These are phyloP conservation scores for Apiospora saccharicola DNA, from an alignment of 2,329 filamentous ascomycete genomes.

Conservation along the genomic window DNA sequence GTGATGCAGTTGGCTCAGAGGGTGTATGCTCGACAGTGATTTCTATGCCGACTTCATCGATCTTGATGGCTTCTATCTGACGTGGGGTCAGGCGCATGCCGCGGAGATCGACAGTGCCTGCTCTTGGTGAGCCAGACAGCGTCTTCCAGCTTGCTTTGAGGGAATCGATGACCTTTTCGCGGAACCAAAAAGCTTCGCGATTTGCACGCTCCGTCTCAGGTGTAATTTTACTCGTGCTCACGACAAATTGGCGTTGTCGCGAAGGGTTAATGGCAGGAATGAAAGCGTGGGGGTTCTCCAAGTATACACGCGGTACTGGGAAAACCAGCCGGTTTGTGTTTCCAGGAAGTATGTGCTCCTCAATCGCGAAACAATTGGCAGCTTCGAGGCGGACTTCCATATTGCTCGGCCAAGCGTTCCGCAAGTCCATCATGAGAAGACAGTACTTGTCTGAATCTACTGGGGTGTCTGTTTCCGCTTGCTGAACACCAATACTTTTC, in stretches of 20 bases:
- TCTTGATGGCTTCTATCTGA: conserved; percentile 84
- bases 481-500: conserved; percentile 50
- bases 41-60: conserved; percentile 79
- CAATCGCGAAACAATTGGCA: conserved; percentile 56
- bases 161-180: conserved; percentile 77
- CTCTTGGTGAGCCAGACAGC: conserved; percentile 56
- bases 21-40: conserved; percentile 57
- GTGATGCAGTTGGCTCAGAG: not conserved
- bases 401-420: conserved; percentile 88
- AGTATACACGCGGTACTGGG: conserved; percentile 76
- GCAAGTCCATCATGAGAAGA: conserved; percentile 81
- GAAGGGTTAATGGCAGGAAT: conserved; percentile 83
- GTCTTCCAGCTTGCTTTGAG: conserved; percentile 77
- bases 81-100: conserved; percentile 75
- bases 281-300: conserved; percentile 77
- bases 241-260: conserved; percentile 90
- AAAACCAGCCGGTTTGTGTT: conserved; percentile 79
- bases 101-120: conserved; percentile 78
- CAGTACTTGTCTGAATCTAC: conserved; percentile 69
- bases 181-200: conserved; percentile 90
- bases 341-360: conserved; percentile 68
- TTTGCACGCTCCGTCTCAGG: conserved; percentile 80
- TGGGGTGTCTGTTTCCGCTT: conserved; percentile 30
- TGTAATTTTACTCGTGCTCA: conserved; percentile 79
- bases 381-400: conserved; percentile 71